Conservation (phyloP, 2,329 filamentous ascomycete genomes). For the Botrytis byssoidea region DNA sequence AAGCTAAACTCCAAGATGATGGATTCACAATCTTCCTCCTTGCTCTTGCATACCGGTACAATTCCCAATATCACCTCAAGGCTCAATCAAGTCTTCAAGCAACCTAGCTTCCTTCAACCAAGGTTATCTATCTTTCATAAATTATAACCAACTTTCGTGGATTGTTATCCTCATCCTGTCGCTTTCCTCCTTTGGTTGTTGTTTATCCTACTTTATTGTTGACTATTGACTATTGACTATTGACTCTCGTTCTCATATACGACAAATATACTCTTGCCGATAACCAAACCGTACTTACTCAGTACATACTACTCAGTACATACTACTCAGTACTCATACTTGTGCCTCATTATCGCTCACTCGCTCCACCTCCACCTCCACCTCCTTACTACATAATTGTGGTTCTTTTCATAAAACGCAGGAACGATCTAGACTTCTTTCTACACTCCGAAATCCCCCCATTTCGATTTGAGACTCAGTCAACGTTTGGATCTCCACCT, state of each 20-base stretch:
- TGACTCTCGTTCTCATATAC: not conserved
- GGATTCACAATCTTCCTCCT: not conserved
- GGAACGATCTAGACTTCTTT: constrained; percentile 8
- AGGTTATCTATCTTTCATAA: not conserved
- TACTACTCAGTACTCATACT: not conserved
- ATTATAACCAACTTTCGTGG: not conserved
- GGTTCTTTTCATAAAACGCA: constrained; percentile 1
- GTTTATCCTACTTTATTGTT: not conserved
- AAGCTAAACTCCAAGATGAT: not conserved
- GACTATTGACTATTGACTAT: not conserved
- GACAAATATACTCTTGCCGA: not conserved
- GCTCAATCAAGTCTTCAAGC: not conserved
- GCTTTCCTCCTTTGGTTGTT: not conserved
- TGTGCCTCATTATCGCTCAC: not conserved
- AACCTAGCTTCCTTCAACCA: not conserved
- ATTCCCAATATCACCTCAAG: too few species aligned
- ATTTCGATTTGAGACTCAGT: not conserved
- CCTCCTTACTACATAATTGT: not conserved
- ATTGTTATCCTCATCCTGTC: constrained; percentile 5
- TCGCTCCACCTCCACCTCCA: not conserved
- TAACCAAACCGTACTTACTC: not conserved
- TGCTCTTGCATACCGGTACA: not conserved
- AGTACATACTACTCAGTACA: not conserved
- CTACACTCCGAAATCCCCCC: not conserved
- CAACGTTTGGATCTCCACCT: not conserved